Conservation (phyloP, 768 basidiomycete species). For the Boletus rex-veris region DNA sequence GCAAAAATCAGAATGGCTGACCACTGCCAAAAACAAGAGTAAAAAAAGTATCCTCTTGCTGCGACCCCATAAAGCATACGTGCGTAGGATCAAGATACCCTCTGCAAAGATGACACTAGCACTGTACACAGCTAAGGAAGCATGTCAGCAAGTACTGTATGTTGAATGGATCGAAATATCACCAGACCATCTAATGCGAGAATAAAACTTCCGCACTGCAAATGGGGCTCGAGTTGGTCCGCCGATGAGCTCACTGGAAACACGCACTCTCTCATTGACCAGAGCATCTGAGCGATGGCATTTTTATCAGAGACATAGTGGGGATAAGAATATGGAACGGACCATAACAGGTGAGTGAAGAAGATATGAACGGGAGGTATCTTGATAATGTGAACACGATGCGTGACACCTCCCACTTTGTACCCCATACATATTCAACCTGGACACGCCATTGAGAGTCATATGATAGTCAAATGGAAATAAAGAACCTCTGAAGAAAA, state of each 20-base stretch:
- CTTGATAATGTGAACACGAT: slow-evolving; percentile 25
- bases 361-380: slow-evolving; percentile 25
- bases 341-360: slow-evolving; percentile 19
- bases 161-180: neutral
- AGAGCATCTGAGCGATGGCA: slow-evolving; percentile 6
- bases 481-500: slow-evolving; percentile 19
- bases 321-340: neutral
- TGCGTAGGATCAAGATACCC: slow-evolving; percentile 25
- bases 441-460: slow-evolving; percentile 3
- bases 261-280: slow-evolving; percentile 1
- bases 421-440: slow-evolving; percentile 24
- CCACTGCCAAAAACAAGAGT: slow-evolving; percentile 18
- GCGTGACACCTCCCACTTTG: slow-evolving; percentile 22
- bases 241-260: neutral
- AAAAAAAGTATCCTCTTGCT: slow-evolving; percentile 13
- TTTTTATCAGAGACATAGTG: neutral
- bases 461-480: neutral
- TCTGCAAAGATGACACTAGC: slow-evolving; percentile 14
- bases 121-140: slow-evolving; percentile 10
- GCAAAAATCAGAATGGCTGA: neutral
- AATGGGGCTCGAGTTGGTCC: neutral
- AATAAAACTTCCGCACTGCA: slow-evolving; percentile 20
- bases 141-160: neutral
- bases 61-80: slow-evolving; percentile 25
- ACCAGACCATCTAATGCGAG: slow-evolving; percentile 18